A percentile compares a stretch with the other conserved stretches of the same genome.
Evolutionary conservation across 2,329 filamentous ascomycete species (phyloP).

Genomic region (Botryotinia convoluta): DNA sequence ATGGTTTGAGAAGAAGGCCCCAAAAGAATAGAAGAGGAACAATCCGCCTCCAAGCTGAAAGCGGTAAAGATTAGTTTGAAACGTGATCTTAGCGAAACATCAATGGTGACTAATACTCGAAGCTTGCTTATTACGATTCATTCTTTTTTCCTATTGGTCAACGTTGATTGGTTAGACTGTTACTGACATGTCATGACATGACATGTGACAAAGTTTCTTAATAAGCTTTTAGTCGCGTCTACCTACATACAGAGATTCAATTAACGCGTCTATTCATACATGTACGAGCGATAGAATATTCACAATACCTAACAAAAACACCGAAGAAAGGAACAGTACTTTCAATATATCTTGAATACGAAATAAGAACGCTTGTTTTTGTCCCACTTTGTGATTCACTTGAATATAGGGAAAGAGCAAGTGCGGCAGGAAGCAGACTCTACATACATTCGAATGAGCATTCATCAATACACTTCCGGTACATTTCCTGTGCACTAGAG

Average conservation of each 20-base stretch:
- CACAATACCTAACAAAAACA: not conserved
- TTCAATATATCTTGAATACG: not conserved
- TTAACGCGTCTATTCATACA: conserved; percentile 4
- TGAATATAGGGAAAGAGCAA: not conserved
- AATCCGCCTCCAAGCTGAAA: conserved; percentile 12
- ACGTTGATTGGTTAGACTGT: not conserved
- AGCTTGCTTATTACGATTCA: not conserved
- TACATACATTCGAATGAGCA: not conserved
- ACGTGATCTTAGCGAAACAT: conserved; percentile 15
- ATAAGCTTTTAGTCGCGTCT: conserved; percentile 1
- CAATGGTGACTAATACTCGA: not conserved
- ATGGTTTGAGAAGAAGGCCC: conserved; percentile 15
- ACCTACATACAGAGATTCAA: not conserved
- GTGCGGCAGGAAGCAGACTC: not conserved
- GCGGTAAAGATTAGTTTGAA: not conserved
- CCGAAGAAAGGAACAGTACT: not conserved
- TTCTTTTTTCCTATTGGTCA: not conserved
- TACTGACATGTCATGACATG: not conserved
- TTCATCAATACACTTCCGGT: not conserved
- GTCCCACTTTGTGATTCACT: not conserved
- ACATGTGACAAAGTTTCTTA: not conserved
- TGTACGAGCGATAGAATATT: not conserved
- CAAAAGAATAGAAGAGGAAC: conserved; percentile 17
- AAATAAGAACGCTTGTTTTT: not conserved
- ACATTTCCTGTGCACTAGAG: not conserved